Percentiles rank a stretch among this genome's conserved stretches.
Evolutionary conservation across 139 green algal species (phyloP).

Genomic region (Pycnococcus provasolii): DNA sequence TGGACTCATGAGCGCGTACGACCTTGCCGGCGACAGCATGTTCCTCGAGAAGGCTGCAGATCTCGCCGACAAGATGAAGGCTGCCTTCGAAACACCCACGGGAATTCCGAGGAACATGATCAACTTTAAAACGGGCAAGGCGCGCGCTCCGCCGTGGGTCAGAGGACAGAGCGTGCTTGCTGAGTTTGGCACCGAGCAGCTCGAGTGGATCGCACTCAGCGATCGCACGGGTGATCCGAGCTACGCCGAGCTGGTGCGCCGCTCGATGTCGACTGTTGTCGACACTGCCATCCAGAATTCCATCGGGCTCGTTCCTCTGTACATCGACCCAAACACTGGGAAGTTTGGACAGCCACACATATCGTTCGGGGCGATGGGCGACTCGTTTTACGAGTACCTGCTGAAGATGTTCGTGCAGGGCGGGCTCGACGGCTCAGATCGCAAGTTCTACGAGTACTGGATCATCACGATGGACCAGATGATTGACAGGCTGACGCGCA

Average conservation of each 20-base stretch:
- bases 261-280: background rate
- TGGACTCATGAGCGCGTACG: conserved; percentile 48
- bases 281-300: background rate
- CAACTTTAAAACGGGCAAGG: conserved; percentile 35
- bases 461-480: too few relatives aligned
- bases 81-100: conserved; percentile 53
- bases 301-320: conserved; percentile 44
- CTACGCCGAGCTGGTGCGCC: conserved; percentile 22
- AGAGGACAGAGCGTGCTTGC: conserved; percentile 22
- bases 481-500: too few relatives aligned
- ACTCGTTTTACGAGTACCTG: conserved; percentile 73
- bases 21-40: conserved; percentile 45
- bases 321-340: conserved; percentile 36
- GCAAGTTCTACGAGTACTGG: too few relatives aligned
- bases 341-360: conserved; percentile 19
- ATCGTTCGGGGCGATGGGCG: conserved; percentile 49
- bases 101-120: conserved; percentile 51
- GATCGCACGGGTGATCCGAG: conserved; percentile 31
- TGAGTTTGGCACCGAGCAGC: conserved; percentile 43
- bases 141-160: conserved; percentile 38
- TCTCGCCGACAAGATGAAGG: conserved; percentile 46
- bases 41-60: conserved; percentile 35
- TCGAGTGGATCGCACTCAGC: conserved; percentile 43
- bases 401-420: conserved; percentile 48
- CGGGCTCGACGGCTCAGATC: background rate